Evolutionary conservation across 2,329 filamentous ascomycete genomes (phyloP), one percentile per base, ranked within the genome.

Genomic region (Berkeleyomyces basicola): DNA sequence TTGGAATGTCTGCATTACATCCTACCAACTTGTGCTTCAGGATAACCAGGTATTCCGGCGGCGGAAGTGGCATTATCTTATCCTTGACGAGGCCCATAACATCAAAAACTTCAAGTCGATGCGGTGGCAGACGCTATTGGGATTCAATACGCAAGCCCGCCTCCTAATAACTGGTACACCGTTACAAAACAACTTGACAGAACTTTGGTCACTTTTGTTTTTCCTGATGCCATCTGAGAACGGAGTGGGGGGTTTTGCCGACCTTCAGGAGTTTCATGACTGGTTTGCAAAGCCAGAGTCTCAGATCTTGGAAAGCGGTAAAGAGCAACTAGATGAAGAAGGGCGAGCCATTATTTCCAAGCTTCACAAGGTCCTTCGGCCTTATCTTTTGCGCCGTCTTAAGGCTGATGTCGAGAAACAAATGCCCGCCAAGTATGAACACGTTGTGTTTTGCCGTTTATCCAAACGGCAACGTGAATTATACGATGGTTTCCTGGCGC

Each of bases 41-140:
- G 95, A 99, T 70, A 87, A 93, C 67, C 87, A 92, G 68, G 90
- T 95, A 0, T 95, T 99, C 75, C 93, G 95, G 71, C 84, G 91
- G 66, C 84, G 92, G 42, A 82, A 84, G 61, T 99, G 95, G 95
- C 91, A 97, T 71, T 99, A 97, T 73, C 90, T 99, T 82, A 91
- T 99, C 66, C 82, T 99, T 1, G 93, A 99, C 68, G 93, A 99
- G 75, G 93, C 95, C 0, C 93, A 99, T 76, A 97, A 99, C 74
- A 99, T 99, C 79, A 97, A 99, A 71, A 99, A 99, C 73, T 99
- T 97, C 78, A 91, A 95, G 70, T 96, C 92, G 1, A 91, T 96
- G 72, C 81, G 92, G 66, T 99, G 93, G 91, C 93, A 97, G 72
- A 92, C 90, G 0, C 81, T 99, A 66, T 82, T 99, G 31, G 93